Percentiles rank a stretch among this genome's conserved stretches.
These are phyloP conservation scores for Saxophila tyrrhenica DNA, from an alignment of 495 filamentous ascomycete species.

Conservation along the genomic window DNA sequence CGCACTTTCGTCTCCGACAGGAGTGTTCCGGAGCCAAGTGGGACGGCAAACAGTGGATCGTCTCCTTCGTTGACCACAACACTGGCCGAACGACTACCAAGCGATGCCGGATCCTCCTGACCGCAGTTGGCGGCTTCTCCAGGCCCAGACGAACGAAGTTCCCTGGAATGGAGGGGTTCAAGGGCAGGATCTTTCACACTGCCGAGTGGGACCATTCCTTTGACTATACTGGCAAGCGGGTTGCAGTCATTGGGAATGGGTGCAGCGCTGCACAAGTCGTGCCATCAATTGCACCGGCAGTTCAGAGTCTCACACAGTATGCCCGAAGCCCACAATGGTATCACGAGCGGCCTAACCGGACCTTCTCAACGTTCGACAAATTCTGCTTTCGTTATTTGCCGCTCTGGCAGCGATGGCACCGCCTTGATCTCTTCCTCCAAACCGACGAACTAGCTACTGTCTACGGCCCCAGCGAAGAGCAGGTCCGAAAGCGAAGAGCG, in stretches of 20 bases:
- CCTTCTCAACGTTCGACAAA: constrained; percentile 19
- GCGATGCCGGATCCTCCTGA: constrained; percentile 19
- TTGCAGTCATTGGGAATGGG: constrained; percentile 52
- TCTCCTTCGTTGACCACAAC: constrained; percentile 20
- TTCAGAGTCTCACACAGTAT: constrained; percentile 28
- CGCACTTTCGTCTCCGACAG: constrained; percentile 20
- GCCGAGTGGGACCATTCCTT: constrained; percentile 42
- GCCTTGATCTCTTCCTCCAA: constrained; percentile 23
- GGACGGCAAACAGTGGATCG: constrained; percentile 23
- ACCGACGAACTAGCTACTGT: constrained; percentile 22
- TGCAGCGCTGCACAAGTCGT: constrained; percentile 42
- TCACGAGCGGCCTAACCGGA: constrained; percentile 26
- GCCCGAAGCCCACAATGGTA: constrained; percentile 31
- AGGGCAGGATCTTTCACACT: constrained; percentile 47
- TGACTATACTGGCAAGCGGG: constrained; percentile 39
- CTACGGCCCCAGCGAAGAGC: constrained; percentile 20
- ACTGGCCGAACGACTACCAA: constrained; percentile 18
- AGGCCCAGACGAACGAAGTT: constrained; percentile 22
- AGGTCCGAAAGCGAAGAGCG: not conserved
- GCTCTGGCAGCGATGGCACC: constrained; percentile 19
- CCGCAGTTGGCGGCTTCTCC: constrained; percentile 20
- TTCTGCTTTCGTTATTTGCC: constrained; percentile 23
- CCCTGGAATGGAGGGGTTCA: constrained; percentile 42
- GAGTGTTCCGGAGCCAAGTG: constrained; percentile 24
- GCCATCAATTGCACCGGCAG: constrained; percentile 25